Evolutionary conservation across 495 filamentous ascomycete genomes (phyloP), one percentile per base, ranked within the genome.

Genomic region (Collariella sp.): DNA sequence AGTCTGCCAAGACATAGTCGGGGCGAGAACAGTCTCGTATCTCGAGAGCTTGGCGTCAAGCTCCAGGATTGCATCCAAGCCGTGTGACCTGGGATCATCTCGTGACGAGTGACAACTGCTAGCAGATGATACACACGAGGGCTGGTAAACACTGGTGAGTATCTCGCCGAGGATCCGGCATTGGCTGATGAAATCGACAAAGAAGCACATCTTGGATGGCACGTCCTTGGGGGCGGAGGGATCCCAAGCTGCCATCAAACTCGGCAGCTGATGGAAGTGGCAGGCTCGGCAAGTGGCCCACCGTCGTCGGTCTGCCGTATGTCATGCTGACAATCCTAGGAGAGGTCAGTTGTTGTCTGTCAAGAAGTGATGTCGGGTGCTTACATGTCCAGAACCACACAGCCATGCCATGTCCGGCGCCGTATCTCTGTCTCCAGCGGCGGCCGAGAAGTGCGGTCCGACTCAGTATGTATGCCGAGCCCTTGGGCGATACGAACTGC

Each of bases 321-420:
- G 71, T 76, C 73, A 77, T 77, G 58, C 74, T 76, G 50, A 74
- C 65, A 23, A 71, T 67, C 61, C 74, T 77, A 36, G 38, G 11
- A 41, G 4, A 24, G 19, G 15, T 40, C 33, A 56, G 31, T 19
- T 7, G 22, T 36, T 3, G 22, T 10, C 9, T 11, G 11, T 36
- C 29, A 22, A n/a, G 19, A 4, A 7, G 18, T n/a, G 15, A 50
- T 0, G 24, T 12, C 1, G 10, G 1, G 20, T 29, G 22, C 70
- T 49, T 57, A 76, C 73, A 71, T 67, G 40, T 77, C 75, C 58
- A 78, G 61, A 15, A 74, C 65, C 1, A 77, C 70, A 54, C 76
- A 78, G 9, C 67, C 70, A 60, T 77, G 72, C 75, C 76, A 78
- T 0, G 71, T 73, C 5, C 75, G 68, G 33, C 69, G 58, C n/a